Base-by-base conservation (phyloP, 106 monocot genomes). In the Dioscorea zingiberensis region DNA sequence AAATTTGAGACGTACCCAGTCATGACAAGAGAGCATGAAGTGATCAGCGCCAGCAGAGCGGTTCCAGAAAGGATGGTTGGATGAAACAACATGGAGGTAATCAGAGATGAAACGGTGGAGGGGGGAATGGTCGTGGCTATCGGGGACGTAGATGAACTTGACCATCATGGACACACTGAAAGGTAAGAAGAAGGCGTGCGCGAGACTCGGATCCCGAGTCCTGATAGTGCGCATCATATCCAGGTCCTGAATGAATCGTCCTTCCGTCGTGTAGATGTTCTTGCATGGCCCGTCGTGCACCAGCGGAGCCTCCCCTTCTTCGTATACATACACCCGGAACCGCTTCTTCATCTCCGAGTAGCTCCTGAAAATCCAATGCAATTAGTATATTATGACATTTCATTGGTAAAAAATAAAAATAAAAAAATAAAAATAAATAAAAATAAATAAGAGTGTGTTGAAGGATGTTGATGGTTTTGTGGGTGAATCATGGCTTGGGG, bases 291-390 rank as follows among this genome's bases (percentile, higher is more conserved):
- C 91, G 15, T 51, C 64, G 65, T 91, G 91, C 7, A 81, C 65
- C 27, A 91, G 53, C n/a, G 91, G 91, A 9, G 79, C 71, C 76
- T 91, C 87, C 1, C 91, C 91, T 59, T 91, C 91, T 48, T 84
- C 76, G 69, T 91, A 91, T 64, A 84, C 76, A 14, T 79, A 91
- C 44, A 87, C 78, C 55, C 69, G 87, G 73, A 91, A 78, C 10
- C 69, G 21, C 65, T 26, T 83, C 81, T 91, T 87, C 91, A 91
- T 87, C 74, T 91, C 91, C 30, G 14, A 13, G 63, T 91, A 87
- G 62, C 91, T 91, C 87, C 91, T 91, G 45, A 30, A n/a, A n/a
- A n/a, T n/a, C n/a, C n/a, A n/a, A n/a, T n/a, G n/a, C n/a, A n/a
- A n/a, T n/a, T n/a, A n/a, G n/a, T n/a, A n/a, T n/a, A n/a, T n/a